Base-by-base conservation (phyloP, 139 green algal genomes). In the Chlamydomonas incerta region DNA sequence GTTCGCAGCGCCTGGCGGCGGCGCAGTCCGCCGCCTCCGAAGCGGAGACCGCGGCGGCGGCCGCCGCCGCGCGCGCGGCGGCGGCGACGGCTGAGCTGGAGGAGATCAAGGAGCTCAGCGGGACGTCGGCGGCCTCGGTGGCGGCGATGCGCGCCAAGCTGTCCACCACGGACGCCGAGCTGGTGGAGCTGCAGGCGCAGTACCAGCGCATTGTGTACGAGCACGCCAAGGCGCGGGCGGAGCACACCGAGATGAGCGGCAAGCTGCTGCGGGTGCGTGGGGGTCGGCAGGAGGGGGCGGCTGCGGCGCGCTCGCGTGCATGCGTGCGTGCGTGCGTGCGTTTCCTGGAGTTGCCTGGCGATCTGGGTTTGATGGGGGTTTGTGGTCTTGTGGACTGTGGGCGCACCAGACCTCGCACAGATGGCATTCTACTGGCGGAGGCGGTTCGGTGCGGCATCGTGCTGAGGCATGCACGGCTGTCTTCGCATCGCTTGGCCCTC, bases 241-340 rank as follows among this genome's bases (percentile, higher is more conserved):
- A 90, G 86, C 86, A 90, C 73, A 74, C 71, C 29, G 86, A 90
- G 80, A 87, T 87, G 80, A 74, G 62, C 41, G 86, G 86, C 37
- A 72, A 81, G 57, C 35, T 88, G 68, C 11, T 58, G 24, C 69
- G 81, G 84, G 84, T 88, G 55, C 3, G 83, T 5, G 0, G 46
- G 29, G 47, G 28, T 1, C 0, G 1, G 46, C 24, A 24, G 23
- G 20, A 13, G 70, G 26, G 18, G 5, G 23, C 3, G 41, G 41
- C 3, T 0, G 31, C 26, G 66, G 17, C 26, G n/a, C 10, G 21
- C 18, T 50, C 41, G 41, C 41, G 5, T 50, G 41, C 41, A 8
- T 13, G 41, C 41, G 41, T 50, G 41, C 41, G n/a, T n/a, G n/a
- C n/a, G n/a, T n/a, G n/a, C n/a, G n/a, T n/a, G n/a, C n/a, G n/a